Percentiles rank a stretch among this genome's conserved stretches.
phyloP scores from a whole-genome alignment of 2,329 filamentous ascomycete species.

The Diaporthe citri region DNA sequence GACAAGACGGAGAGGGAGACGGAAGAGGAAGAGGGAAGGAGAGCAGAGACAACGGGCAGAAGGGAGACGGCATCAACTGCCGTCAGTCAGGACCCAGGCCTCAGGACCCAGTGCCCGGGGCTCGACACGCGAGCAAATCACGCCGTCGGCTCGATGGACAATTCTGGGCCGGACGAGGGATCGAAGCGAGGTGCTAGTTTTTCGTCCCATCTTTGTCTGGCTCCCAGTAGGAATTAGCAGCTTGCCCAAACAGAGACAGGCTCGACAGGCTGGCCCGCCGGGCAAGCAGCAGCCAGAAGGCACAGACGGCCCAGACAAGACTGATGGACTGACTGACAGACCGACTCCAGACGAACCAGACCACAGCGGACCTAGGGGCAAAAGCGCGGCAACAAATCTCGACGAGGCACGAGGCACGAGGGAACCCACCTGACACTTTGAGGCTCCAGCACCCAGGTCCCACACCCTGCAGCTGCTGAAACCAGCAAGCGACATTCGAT shows the following conservation, averaged over 20 bases:
- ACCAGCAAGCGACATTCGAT: slow-evolving; percentile 35
- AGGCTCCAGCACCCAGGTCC: slow-evolving; percentile 19
- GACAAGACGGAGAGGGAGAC: background rate
- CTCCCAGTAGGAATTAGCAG: background rate
- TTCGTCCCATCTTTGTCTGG: slow-evolving; percentile 23
- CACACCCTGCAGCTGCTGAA: slow-evolving; percentile 33
- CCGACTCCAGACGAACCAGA: background rate
- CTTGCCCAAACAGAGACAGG: background rate
- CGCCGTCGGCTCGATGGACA: slow-evolving; percentile 11
- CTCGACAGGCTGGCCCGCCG: background rate
- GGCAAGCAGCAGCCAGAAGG: background rate
- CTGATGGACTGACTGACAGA: background rate
- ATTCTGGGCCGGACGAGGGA: slow-evolving; percentile 18
- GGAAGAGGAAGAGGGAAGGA: background rate
- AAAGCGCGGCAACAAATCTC: background rate
- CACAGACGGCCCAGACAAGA: background rate
- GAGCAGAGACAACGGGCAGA: background rate
- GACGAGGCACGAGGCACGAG: background rate
- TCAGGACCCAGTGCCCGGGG: slow-evolving; percentile 1
- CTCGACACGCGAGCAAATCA: slow-evolving; percentile 28
- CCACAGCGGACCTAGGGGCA: background rate
- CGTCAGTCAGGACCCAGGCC: slow-evolving; percentile 7
- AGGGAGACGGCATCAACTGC: slow-evolving; percentile 1
- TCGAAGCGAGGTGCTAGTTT: slow-evolving; percentile 30
- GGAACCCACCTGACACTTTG: slow-evolving; percentile 23